Evolutionary conservation across 768 basidiomycete species (phyloP).

Genomic region (Dioszegia crocea): DNA sequence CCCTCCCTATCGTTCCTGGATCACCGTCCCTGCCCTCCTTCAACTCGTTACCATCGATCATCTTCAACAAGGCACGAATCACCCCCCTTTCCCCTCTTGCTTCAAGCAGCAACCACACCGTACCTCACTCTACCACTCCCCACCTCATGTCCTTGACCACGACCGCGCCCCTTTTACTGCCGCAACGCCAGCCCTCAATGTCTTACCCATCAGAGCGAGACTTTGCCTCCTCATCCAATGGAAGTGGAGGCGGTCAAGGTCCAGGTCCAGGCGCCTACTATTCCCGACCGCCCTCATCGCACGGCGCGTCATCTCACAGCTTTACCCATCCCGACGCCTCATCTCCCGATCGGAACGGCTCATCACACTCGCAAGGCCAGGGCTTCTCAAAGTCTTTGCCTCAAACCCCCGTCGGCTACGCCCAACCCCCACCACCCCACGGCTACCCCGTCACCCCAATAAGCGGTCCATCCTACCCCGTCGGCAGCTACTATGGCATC

Average conservation of each 20-base stretch:
- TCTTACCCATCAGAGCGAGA: not conserved
- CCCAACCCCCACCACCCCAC: not conserved
- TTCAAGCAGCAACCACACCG: not conserved
- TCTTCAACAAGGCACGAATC: too few relatives aligned
- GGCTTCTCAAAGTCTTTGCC: not conserved
- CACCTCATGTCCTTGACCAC: constrained; percentile 1
- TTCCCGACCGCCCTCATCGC: not conserved
- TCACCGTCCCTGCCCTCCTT: too few relatives aligned
- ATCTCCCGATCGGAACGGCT: not conserved
- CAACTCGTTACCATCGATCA: too few relatives aligned
- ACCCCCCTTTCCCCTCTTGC: too few relatives aligned
- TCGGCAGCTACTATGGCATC: constrained; percentile 37
- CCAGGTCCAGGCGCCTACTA: not conserved
- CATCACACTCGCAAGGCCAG: not conserved
- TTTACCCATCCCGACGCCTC: not conserved
- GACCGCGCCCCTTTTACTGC: not conserved
- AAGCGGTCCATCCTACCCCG: constrained; percentile 19
- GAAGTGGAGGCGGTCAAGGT: not conserved
- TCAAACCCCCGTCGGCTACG: not conserved
- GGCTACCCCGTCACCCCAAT: not conserved
- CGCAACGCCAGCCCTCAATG: not conserved
- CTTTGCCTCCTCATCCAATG: not conserved
- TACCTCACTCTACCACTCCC: not conserved
- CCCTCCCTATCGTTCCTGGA: not conserved
- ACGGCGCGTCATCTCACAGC: not conserved